phyloP scores from a whole-genome alignment of 208 protist species.

The Acanthamoeba triangularis region DNA sequence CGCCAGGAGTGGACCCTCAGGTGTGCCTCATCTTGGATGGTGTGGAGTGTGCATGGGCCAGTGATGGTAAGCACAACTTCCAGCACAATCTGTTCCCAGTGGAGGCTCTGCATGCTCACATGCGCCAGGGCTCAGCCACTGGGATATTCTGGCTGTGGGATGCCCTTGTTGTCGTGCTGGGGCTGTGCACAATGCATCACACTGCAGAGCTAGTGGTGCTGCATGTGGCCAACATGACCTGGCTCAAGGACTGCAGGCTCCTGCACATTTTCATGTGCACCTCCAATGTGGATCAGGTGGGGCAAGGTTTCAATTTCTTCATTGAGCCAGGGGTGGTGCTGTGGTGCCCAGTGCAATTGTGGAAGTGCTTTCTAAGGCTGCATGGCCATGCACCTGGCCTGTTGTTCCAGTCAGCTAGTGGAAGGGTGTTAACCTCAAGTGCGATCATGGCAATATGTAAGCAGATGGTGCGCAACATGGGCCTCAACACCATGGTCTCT shows the following conservation, averaged over 20 bases:
- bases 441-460: neutral
- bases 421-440: too few relatives aligned
- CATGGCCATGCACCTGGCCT: neutral
- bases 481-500: neutral
- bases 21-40: neutral
- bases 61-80: neutral
- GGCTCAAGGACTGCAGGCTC: neutral
- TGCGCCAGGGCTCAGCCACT: neutral
- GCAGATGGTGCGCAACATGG: too few relatives aligned
- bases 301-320: neutral
- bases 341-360: neutral
- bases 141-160: neutral
- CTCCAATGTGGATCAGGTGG: conserved; percentile 23
- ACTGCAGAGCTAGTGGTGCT: neutral
- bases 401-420: neutral
- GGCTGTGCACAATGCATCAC: neutral
- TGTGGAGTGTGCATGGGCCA: neutral
- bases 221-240: neutral
- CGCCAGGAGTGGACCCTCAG: neutral
- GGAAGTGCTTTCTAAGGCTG: neutral
- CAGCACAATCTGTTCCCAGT: neutral
- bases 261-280: neutral
- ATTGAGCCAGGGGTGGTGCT: neutral
- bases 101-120: neutral
- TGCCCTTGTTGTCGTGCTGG: neutral